Conservation (phyloP, 2,329 filamentous ascomycete species). For the Fusarium sororula region DNA sequence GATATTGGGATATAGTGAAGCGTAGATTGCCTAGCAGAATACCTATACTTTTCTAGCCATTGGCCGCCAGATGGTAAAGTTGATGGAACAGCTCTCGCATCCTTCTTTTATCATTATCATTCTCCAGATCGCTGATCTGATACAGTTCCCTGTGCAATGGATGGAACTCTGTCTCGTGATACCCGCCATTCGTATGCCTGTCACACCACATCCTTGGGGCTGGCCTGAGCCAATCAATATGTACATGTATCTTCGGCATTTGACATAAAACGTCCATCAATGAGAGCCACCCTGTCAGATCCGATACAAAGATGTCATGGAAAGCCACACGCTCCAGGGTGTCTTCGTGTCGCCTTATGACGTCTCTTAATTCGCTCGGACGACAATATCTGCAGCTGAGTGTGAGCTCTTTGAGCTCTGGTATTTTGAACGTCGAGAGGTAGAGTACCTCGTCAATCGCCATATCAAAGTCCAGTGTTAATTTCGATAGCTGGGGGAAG, state of each 20-base stretch:
- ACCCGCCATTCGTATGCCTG: too few relatives aligned
- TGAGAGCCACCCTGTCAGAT: neutral
- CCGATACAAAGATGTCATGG: neutral
- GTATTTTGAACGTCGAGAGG: neutral
- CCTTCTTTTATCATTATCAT: neutral
- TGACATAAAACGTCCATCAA: neutral
- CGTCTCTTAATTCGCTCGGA: neutral
- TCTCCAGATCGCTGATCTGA: neutral
- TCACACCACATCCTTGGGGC: neutral
- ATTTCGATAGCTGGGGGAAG: neutral
- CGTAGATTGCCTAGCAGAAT: neutral
- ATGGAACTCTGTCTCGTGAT: neutral
- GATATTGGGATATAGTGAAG: neutral
- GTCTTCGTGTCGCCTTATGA: neutral
- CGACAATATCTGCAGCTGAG: neutral
- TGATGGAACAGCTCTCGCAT: neutral
- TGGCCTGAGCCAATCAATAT: neutral
- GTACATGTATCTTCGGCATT: neutral
- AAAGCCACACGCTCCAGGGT: neutral
- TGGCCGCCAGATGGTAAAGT: neutral
- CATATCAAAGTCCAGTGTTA: neutral
- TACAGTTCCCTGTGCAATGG: neutral
- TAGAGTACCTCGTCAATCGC: neutral
- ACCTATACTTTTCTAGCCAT: neutral
- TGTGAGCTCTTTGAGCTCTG: neutral